A percentile compares a stretch with the other conserved stretches of the same genome.
phyloP scores from a whole-genome alignment of 257 asterid genomes.

The Sherardia arvensis region DNA sequence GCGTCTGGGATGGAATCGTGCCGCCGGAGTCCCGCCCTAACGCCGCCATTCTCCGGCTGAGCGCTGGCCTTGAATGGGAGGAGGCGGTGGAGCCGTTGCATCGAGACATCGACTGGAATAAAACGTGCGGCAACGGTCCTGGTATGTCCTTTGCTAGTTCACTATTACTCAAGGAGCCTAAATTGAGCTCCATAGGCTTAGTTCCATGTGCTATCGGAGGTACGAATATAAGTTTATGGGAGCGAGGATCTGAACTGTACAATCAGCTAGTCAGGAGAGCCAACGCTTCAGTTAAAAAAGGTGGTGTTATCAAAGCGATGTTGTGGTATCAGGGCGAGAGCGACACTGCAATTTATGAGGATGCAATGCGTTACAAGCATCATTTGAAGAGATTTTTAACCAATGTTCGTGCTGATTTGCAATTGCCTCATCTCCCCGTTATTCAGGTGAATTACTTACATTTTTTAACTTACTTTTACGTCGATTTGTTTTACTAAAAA shows the following conservation, averaged over 20 bases:
- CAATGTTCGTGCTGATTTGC: constrained; percentile 19
- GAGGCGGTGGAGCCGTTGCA: constrained; percentile 34
- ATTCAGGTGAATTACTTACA: constrained; percentile 29
- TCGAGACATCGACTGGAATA: constrained; percentile 23
- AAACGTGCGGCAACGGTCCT: constrained; percentile 29
- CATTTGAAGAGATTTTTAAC: constrained; percentile 20
- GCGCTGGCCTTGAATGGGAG: constrained; percentile 20
- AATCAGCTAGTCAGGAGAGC: constrained; percentile 23
- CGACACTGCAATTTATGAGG: constrained; percentile 6
- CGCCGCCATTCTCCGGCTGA: constrained; percentile 19
- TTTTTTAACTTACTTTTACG: too few relatives aligned
- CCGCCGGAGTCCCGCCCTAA: constrained; percentile 38
- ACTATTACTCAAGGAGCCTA: constrained; percentile 1
- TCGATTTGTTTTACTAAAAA: too few relatives aligned
- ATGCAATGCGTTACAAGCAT: constrained; percentile 19
- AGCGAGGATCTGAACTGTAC: constrained; percentile 19
- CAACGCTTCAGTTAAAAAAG: constrained; percentile 6
- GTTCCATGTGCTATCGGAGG: constrained; percentile 39
- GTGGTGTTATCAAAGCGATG: constrained; percentile 17
- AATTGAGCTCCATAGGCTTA: constrained; percentile 18
- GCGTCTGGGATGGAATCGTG: constrained; percentile 50
- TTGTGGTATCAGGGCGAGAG: constrained; percentile 44
- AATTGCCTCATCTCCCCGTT: constrained; percentile 13
- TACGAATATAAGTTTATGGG: constrained; percentile 26
- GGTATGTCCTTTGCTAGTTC: constrained; percentile 31